phyloP scores from a whole-genome alignment of 129 eudicot genomes.

The Ambrosia trifida region DNA sequence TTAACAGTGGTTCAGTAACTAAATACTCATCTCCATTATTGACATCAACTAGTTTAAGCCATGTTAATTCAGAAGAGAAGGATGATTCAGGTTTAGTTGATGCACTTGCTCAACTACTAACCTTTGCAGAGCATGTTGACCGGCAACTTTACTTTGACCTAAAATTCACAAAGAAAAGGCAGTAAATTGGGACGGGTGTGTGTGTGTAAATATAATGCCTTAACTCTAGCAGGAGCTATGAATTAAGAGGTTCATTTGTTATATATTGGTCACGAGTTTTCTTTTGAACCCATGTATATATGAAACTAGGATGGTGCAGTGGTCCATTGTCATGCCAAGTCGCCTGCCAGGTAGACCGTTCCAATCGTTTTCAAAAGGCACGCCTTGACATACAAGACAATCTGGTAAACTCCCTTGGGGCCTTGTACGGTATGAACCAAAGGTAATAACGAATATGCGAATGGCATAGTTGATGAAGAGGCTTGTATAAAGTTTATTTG shows the following conservation, averaged over 20 bases:
- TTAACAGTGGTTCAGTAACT: constrained; percentile 19
- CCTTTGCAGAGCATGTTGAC: constrained; percentile 81
- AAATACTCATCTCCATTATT: constrained; percentile 27
- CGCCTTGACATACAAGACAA: too few species aligned
- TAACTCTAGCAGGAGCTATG: constrained; percentile 5
- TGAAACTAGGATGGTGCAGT: too few species aligned
- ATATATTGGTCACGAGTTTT: constrained; percentile 1
- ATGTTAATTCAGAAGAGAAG: constrained; percentile 37
- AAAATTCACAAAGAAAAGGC: neutral
- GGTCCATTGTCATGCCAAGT: too few species aligned
- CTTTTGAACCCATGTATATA: neutral
- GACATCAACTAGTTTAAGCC: constrained; percentile 26
- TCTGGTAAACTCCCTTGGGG: too few species aligned
- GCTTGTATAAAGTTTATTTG: too few species aligned
- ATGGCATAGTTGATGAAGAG: too few species aligned
- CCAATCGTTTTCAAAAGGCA: too few species aligned
- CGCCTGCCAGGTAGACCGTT: too few species aligned
- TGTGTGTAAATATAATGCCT: constrained; percentile 25
- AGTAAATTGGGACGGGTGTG: constrained; percentile 20
- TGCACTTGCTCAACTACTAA: constrained; percentile 71
- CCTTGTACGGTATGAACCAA: too few species aligned
- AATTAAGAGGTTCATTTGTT: constrained; percentile 29
- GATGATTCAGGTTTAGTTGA: constrained; percentile 69
- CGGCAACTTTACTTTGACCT: constrained; percentile 10
- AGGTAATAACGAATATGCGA: too few species aligned